Evolutionary conservation across 2,329 filamentous ascomycete species (phyloP), one percentile per base, ranked within the genome.

Genomic region (Cladophialophora immunda): DNA sequence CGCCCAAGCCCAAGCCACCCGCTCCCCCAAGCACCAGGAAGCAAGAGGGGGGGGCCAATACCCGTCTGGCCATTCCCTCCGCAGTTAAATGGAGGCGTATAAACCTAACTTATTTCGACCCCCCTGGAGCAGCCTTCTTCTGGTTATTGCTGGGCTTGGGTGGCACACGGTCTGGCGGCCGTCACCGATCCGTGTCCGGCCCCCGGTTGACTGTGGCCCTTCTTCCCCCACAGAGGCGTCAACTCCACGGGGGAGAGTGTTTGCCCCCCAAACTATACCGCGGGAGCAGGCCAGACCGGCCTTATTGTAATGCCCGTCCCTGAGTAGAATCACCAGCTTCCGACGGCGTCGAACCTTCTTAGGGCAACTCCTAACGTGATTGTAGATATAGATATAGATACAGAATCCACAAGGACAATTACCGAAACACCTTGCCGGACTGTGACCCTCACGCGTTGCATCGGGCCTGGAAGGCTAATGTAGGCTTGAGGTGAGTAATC

Each of bases 121-220:
- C 38, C 38, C 17, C 17, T 3, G 38, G 38, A 19, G 8, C 19
- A 25, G 22, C 19, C 41, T 11, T 6, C 29, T 57, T 34, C 27
- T 19, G 57, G 38, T 30, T 13, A 19, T 15, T 29, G 38, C 38
- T 15, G 36, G 19, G 22, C 57, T 47, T 50, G 36, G 57, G n/a
- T n/a, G 38, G 25, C 38, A 47, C 19, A 25, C 57, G 57, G 57
- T 50, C 27, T 45, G 15, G 41, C 17, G 19, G 25, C 58, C 45
- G 58, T 61, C 1, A 47, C 30, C 58, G 58, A 36, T 61, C 58
- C 58, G 58, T 61, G 27, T 30, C 58, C 58, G 58, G 13, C 7
- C 19, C 13, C 9, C 32, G 58, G 58, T 53, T 34, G 58, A 61
- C 58, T 52, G 45, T 61, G 58, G 58, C 58, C 58, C 58, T 53